Evolutionary conservation across 1,284 basidiomycete species (phyloP).

Genomic region (Phlebopus sp.): DNA sequence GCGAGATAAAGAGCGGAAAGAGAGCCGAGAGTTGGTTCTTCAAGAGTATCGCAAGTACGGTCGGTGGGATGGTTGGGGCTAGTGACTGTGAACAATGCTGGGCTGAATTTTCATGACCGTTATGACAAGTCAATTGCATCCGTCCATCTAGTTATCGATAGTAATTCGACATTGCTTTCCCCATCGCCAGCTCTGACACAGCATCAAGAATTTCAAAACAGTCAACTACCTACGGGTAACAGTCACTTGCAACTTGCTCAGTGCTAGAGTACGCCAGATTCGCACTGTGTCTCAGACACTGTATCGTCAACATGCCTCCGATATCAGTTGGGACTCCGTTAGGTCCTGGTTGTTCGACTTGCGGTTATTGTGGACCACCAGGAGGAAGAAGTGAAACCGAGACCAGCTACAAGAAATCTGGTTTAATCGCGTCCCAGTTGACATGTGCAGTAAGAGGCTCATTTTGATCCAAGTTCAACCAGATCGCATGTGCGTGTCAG

Average conservation of each 20-base stretch:
- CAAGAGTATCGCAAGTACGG: conserved; percentile 79
- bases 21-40: conserved; percentile 62
- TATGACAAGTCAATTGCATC: no score
- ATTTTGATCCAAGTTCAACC: background rate
- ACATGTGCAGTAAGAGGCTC: conserved; percentile 49
- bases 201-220: no score
- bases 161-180: no score
- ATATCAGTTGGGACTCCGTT: conserved; percentile 32
- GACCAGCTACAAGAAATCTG: conserved; percentile 37
- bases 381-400: conserved; percentile 33
- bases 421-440: conserved; percentile 35
- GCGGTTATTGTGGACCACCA: conserved; percentile 42
- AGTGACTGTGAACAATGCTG: conserved; percentile 16
- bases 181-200: no score
- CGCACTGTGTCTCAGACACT: background rate
- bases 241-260: background rate
- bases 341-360: conserved; percentile 30
- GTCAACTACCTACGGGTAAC: no score
- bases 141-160: no score
- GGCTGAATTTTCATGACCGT: conserved; percentile 1
- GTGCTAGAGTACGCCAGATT: background rate
- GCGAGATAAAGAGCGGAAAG: conserved; percentile 54
- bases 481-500: conserved; percentile 35
- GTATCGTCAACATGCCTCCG: conserved; percentile 16
- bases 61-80: conserved; percentile 84